Percentiles rank a stretch among this genome's conserved stretches.
Evolutionary conservation across 805 yeast genomes (phyloP).

Genomic region (Saturnispora ahearnii): DNA sequence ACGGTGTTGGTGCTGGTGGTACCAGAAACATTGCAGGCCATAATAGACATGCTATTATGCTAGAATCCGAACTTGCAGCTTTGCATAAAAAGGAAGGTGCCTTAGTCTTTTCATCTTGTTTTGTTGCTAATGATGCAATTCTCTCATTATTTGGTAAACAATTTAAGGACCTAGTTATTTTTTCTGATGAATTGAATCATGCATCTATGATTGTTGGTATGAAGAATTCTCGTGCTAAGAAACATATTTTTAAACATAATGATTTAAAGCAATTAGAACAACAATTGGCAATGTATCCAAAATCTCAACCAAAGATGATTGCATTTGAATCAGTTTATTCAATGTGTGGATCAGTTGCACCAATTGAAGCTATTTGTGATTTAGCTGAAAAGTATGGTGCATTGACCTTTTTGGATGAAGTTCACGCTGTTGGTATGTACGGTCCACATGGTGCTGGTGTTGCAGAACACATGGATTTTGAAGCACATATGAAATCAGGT

Average conservation of each 20-base stretch:
- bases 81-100: conserved; percentile 94
- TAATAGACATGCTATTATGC: conserved; percentile 75
- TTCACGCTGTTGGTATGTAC: conserved; percentile 97
- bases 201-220: conserved; percentile 98
- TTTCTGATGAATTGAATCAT: conserved; percentile 89
- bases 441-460: conserved; percentile 99
- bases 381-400: conserved; percentile 98
- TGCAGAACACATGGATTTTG: conserved; percentile 91
- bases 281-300: conserved; percentile 70
- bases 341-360: conserved; percentile 97
- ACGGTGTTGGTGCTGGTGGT: conserved; percentile 99
- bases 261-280: conserved; percentile 76
- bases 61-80: conserved; percentile 82
- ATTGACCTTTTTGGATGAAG: conserved; percentile 93
- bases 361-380: conserved; percentile 86
- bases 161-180: conserved; percentile 80
- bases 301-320: conserved; percentile 83
- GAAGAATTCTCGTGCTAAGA: conserved; percentile 77
- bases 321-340: conserved; percentile 97
- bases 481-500: conserved; percentile 65
- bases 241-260: conserved; percentile 89
- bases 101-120: conserved; percentile 89
- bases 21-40: conserved; percentile 99
- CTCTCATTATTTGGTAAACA: conserved; percentile 85
- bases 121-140: conserved; percentile 94